phyloP scores from a whole-genome alignment of 768 basidiomycete genomes.

The Pleurotus cornucopiae region DNA sequence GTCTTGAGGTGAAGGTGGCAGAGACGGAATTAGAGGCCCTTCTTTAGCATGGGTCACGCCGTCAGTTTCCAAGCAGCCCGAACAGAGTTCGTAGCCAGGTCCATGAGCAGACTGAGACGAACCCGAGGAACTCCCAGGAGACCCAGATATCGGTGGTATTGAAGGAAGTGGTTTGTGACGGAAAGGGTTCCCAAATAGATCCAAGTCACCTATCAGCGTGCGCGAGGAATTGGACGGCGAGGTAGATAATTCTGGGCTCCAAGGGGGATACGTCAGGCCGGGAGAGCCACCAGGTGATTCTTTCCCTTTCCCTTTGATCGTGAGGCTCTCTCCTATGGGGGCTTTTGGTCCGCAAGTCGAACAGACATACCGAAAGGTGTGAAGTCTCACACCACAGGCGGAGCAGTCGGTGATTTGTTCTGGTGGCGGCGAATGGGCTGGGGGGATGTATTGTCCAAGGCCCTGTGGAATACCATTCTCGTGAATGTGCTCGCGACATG shows the following conservation, averaged over 20 bases:
- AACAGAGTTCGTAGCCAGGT: conserved; percentile 81
- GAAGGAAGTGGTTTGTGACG: conserved; percentile 44
- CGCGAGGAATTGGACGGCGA: conserved; percentile 31
- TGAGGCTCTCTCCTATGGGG: conserved; percentile 27
- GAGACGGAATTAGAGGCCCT: conserved; percentile 44
- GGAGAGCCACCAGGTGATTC: conserved; percentile 20
- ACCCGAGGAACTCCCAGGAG: conserved; percentile 19
- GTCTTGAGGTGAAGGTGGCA: conserved; percentile 55
- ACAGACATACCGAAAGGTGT: conserved; percentile 88
- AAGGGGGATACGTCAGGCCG: conserved; percentile 25
- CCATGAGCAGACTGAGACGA: conserved; percentile 15
- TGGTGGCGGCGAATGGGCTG: conserved; percentile 42
- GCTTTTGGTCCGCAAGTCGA: conserved; percentile 80
- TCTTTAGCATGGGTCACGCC: conserved; percentile 78
- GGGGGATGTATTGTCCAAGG: conserved; percentile 46
- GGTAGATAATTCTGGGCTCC: conserved; percentile 22
- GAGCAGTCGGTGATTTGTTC: conserved; percentile 78
- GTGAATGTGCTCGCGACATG: conserved; percentile 18
- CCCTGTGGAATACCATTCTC: conserved; percentile 37
- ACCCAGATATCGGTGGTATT: conserved; percentile 24
- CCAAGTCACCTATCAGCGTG: conserved; percentile 30
- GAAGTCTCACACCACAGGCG: conserved; percentile 68
- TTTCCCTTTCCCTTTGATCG: conserved; percentile 49
- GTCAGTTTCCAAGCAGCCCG: conserved; percentile 69
- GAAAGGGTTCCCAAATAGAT: conserved; percentile 19